phyloP scores from a whole-genome alignment of 2,329 filamentous ascomycete genomes.

The Coniochaeta prunicola region DNA sequence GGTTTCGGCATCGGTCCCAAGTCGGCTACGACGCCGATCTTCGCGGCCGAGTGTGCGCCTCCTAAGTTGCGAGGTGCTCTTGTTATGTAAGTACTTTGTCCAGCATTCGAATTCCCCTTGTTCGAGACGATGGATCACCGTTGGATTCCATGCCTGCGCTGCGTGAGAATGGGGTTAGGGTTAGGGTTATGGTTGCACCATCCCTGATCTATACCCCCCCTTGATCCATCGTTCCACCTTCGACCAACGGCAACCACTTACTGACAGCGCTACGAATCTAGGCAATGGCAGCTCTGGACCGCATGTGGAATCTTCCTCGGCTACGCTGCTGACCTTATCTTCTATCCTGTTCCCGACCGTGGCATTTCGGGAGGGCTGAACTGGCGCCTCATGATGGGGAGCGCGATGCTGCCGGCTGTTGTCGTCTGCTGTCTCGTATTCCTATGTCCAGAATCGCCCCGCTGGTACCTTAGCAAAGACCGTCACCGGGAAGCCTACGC shows the following conservation, averaged over 20 bases:
- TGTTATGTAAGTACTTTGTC: conserved; percentile 47
- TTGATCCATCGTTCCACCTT: no score
- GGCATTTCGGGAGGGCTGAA: conserved; percentile 47
- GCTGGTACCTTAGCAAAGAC: conserved; percentile 43
- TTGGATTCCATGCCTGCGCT: no score
- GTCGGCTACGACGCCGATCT: conserved; percentile 61
- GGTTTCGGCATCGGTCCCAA: conserved; percentile 67
- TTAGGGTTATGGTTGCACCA: no score
- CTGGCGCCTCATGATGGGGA: conserved; percentile 65
- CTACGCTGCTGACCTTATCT: conserved; percentile 53
- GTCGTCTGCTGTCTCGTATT: conserved; percentile 45
- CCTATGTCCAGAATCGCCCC: conserved; percentile 38
- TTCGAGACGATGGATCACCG: no score
- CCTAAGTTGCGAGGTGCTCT: conserved; percentile 58
- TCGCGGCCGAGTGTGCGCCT: conserved; percentile 61
- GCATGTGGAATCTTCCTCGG: conserved; percentile 46
- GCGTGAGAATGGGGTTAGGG: no score
- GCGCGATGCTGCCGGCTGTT: conserved; percentile 55
- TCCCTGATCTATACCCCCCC: no score
- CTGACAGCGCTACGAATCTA: not conserved
- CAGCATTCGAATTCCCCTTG: no score
- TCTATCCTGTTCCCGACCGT: conserved; percentile 47
- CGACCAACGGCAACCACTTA: not conserved
- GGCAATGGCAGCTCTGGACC: conserved; percentile 36
- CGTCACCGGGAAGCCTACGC: conserved; percentile 38